Conservation (phyloP, 768 basidiomycete genomes). For the Plicaturopsis crispa region DNA sequence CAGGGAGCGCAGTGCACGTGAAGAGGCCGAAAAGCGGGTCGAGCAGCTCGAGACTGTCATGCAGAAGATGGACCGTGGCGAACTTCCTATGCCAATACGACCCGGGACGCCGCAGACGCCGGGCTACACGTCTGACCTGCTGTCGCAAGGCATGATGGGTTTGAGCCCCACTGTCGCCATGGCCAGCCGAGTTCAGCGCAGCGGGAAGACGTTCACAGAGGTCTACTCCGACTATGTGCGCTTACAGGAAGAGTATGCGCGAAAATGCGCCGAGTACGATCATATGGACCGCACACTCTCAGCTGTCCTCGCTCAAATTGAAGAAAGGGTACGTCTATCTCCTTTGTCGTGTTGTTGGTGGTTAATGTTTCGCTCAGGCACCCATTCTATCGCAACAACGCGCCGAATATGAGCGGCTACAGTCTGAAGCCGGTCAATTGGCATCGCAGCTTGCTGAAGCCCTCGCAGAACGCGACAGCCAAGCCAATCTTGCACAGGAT, state of each 20-base stretch:
- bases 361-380: slow-evolving; percentile 46
- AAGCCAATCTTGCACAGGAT: slow-evolving; percentile 47
- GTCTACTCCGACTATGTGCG: slow-evolving; percentile 88
- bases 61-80: slow-evolving; percentile 64
- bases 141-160: slow-evolving; percentile 52
- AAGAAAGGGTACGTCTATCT: slow-evolving; percentile 64
- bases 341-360: background rate
- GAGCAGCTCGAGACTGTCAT: slow-evolving; percentile 70
- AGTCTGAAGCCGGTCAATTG: slow-evolving; percentile 73
- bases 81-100: slow-evolving; percentile 51
- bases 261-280: slow-evolving; percentile 75
- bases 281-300: slow-evolving; percentile 78
- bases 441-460: slow-evolving; percentile 72
- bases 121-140: slow-evolving; percentile 30
- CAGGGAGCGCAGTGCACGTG: slow-evolving; percentile 59
- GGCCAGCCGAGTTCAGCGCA: slow-evolving; percentile 73
- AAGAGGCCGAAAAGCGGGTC: slow-evolving; percentile 62
- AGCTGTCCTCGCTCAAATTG: slow-evolving; percentile 80
- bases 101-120: slow-evolving; percentile 41
- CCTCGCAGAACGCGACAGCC: slow-evolving; percentile 67
- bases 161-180: slow-evolving; percentile 86
- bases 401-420: slow-evolving; percentile 78
- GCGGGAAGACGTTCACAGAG: slow-evolving; percentile 88
- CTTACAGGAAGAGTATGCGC: slow-evolving; percentile 74
- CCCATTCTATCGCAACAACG: slow-evolving; percentile 89